These are phyloP conservation scores for Solanum stenotomum DNA, from an alignment of 257 asterid species.

Conservation along the genomic window DNA sequence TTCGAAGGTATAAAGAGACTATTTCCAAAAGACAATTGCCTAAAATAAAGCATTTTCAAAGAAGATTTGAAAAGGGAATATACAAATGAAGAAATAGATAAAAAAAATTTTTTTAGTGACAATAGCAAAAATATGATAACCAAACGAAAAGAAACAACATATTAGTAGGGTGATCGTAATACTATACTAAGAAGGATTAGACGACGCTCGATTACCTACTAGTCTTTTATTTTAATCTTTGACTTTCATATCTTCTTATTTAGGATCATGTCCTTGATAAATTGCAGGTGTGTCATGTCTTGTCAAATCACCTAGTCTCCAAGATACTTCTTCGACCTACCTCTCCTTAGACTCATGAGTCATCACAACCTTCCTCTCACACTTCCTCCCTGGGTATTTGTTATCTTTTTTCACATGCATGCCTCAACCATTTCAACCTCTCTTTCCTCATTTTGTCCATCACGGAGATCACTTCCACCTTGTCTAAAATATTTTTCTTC, in stretches of 20 bases:
- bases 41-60: too few species aligned
- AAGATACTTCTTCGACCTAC: too few species aligned
- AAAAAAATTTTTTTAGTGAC: too few species aligned
- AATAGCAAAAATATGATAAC: background rate
- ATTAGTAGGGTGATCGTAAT: background rate
- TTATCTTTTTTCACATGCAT: too few species aligned
- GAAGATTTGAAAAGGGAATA: background rate
- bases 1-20: too few species aligned
- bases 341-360: background rate
- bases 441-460: too few species aligned
- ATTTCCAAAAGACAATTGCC: too few species aligned
- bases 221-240: fast-evolving
- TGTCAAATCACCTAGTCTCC: background rate
- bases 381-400: background rate
- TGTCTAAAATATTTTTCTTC: too few species aligned
- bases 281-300: background rate
- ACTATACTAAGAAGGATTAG: background rate
- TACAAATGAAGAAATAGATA: too few species aligned
- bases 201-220: too few species aligned
- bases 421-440: background rate
- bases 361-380: background rate
- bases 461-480: background rate
- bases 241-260: too few species aligned
- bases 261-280: background rate
- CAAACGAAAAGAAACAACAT: background rate